Percentiles rank a stretch among this genome's conserved stretches.
Conservation (phyloP, 2,329 filamentous ascomycete genomes). For the Xylaria hypoxylon region DNA sequence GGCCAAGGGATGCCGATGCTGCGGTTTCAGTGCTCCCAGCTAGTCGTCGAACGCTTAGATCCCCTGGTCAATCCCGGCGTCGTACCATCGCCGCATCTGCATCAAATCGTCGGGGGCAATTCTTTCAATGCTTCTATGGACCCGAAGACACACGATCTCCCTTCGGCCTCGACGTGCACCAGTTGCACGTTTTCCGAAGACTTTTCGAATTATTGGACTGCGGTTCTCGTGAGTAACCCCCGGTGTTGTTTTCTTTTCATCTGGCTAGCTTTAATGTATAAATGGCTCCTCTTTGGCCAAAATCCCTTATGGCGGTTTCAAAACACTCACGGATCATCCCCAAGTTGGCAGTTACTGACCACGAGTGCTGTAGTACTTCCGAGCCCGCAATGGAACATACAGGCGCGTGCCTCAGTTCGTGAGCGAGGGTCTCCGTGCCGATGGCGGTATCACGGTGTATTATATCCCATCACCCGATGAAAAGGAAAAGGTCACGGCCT, state of each 20-base stretch:
- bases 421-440: slow-evolving; percentile 45
- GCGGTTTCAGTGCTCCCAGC: slow-evolving; percentile 49
- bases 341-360: background rate
- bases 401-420: slow-evolving; percentile 47
- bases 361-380: slow-evolving; percentile 38
- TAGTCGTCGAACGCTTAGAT: slow-evolving; percentile 49
- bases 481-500: slow-evolving; percentile 56
- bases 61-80: slow-evolving; percentile 48
- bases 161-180: slow-evolving; percentile 45
- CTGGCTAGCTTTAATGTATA: background rate
- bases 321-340: background rate
- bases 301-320: background rate
- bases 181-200: slow-evolving; percentile 48
- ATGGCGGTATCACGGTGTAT: slow-evolving; percentile 50
- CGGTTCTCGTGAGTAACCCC: slow-evolving; percentile 33
- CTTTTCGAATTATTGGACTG: slow-evolving; percentile 50
- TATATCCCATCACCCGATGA: slow-evolving; percentile 47
- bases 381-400: slow-evolving; percentile 48
- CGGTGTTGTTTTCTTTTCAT: background rate
- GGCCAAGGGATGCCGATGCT: slow-evolving; percentile 52
- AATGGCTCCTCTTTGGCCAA: background rate
- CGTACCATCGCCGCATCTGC: slow-evolving; percentile 48
- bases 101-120: slow-evolving; percentile 50
- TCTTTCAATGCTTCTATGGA: slow-evolving; percentile 50
- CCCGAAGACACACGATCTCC: slow-evolving; percentile 43